Evolutionary conservation across 139 green algal genomes (phyloP).

Genomic region (Marvania coccoides): DNA sequence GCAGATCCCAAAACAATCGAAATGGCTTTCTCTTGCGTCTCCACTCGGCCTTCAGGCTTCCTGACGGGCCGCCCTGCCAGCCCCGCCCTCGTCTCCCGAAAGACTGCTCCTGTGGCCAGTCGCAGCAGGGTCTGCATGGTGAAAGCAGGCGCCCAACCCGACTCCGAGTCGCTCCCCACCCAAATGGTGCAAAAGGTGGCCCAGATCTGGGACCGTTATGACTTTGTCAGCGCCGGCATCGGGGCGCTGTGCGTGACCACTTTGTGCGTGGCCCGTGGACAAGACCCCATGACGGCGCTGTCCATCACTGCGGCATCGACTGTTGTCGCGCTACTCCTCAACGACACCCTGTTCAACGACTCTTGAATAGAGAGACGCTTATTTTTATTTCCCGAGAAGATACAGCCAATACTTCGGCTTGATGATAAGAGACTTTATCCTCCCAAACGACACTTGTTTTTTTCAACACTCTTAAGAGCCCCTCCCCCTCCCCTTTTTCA

Average conservation of each 20-base stretch:
- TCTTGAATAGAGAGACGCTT: no score
- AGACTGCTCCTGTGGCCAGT: background rate
- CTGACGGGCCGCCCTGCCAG: no score
- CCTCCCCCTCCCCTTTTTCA: no score
- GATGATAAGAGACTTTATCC: no score
- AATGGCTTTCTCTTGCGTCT: no score
- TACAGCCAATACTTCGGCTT: no score
- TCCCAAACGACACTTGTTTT: no score
- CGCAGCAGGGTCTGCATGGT: background rate
- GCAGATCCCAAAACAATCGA: no score
- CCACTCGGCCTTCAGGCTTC: no score
- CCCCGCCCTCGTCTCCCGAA: no score
- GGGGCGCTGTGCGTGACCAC: constrained; percentile 47
- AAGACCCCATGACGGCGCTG: constrained; percentile 44
- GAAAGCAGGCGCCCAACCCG: background rate
- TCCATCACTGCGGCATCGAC: constrained; percentile 42
- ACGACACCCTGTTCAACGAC: constrained; percentile 13
- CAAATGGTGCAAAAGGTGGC: background rate
- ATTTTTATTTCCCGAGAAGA: no score
- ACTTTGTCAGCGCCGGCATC: constrained; percentile 41
- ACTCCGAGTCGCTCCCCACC: background rate
- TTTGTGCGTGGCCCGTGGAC: constrained; percentile 43
- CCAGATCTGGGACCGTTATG: constrained; percentile 31
- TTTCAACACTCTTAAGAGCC: no score
- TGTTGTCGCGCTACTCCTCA: constrained; percentile 22